Evolutionary conservation across 108 stramenopile species (phyloP), one percentile per base, ranked within the genome.

Genomic region (Skeletonema menzelii): DNA sequence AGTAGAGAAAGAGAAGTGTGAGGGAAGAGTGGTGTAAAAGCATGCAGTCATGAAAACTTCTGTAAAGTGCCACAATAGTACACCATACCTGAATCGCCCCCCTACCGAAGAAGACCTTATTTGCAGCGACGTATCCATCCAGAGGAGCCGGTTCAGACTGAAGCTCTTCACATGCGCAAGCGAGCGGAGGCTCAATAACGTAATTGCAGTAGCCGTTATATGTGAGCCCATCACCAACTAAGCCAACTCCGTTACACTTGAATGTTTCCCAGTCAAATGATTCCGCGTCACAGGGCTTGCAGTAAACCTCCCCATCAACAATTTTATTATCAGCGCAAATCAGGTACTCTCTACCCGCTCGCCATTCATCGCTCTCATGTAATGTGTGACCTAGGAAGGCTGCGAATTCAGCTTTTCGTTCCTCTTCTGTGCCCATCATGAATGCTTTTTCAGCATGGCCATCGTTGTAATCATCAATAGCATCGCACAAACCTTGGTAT

Each of bases 211-310:
- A 82, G 35, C 74, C 74, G 34, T 82, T 82, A 38, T 67, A 82
- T 19, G 74, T 75, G 13, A 75, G 73, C 0, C 80, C 80, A 20
- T 67, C 80, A 10, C 80, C 74, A 46, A 69, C 80, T 49, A 82
- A 44, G 17, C 74, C 73, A 49, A 74, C 69, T 30, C 72, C 72
- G 24, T 63, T 37, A 30, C 80, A 82, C 30, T 59, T 82, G 60
- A 82, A 75, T 0, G 64, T 75, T 15, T 82, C 80, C 80, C 80
- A 82, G 42, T 82, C 59, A 15, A 82, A 82, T 44, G 67, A 64
- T 46, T 67, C 73, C 12, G 60, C 19, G 37, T 65, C 73, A 65
- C 80, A 82, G 7, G 80, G 80, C 59, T 82, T 82, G 60, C 80
- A 82, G 30, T 44, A 82, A 0, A 63, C 57, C 63, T 75, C 80